A percentile compares a stretch with the other conserved stretches of the same genome.
These are phyloP conservation scores for Cicer yamashitae DNA, from an alignment of 306 rosid genomes.

Conservation along the genomic window DNA sequence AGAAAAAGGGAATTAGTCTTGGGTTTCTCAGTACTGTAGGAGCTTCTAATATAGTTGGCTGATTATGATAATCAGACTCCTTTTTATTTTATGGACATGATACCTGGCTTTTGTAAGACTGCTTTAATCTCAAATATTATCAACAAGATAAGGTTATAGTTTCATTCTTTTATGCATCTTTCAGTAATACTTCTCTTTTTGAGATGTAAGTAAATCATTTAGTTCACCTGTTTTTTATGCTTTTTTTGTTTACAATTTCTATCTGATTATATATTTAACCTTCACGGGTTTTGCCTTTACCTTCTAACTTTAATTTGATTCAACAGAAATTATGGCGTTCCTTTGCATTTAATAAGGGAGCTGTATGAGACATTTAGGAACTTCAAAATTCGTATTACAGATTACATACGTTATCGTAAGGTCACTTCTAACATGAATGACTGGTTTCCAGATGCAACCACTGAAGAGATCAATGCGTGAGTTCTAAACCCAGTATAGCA, in stretches of 20 bases:
- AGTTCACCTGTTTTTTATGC: conserved; percentile 14
- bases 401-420: conserved; percentile 90
- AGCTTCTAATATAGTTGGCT: not conserved
- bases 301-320: conserved; percentile 43
- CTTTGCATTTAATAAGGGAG: conserved; percentile 95
- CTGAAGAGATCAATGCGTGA: conserved; percentile 93
- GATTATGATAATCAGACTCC: conserved; percentile 15
- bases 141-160: not conserved
- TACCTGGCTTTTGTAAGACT: conserved; percentile 7
- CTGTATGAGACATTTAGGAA: conserved; percentile 98
- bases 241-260: not conserved
- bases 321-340: conserved; percentile 87
- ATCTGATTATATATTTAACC: conserved; percentile 13
- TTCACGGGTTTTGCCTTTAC: conserved; percentile 11
- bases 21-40: conserved; percentile 3
- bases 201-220: conserved; percentile 8
- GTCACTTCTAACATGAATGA: conserved; percentile 99
- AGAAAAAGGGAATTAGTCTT: not conserved
- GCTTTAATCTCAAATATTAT: conserved; percentile 6
- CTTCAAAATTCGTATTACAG: conserved; percentile 85
- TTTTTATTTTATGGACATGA: not conserved
- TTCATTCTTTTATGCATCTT: conserved; percentile 1
- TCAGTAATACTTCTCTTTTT: conserved; percentile 29
- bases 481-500: conserved; percentile 49
- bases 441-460: conserved; percentile 97